Evolutionary conservation across 1,284 basidiomycete genomes (phyloP), one percentile per base, ranked within the genome.

Genomic region (Afroboletus lepidellus): DNA sequence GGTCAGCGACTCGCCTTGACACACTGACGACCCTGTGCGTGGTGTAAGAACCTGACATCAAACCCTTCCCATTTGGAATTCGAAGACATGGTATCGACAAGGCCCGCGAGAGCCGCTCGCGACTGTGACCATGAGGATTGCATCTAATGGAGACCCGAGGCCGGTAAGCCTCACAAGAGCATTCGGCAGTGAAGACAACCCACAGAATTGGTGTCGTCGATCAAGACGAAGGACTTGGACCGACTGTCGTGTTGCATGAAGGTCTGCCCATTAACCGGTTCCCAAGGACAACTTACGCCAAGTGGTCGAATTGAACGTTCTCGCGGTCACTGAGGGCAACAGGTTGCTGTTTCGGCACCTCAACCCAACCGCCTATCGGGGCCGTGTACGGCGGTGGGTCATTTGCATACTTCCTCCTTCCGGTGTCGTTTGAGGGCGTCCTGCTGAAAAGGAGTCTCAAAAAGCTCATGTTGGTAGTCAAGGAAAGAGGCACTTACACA

Each of bases 141-240:
- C 62, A 67, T 64, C 62, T 64, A 43, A 18, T 25, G 5, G 13
- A n/a, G 24, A 33, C 13, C n/a, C 38, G 2, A n/a, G 13, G n/a
- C n/a, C 2, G 11, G 18, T 51, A 36, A 53, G 41, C 29, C 27
- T n/a, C 8, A 6, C 23, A 3, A 30, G 41, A 5, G 3, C 15
- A 29, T n/a, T 4, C 3, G 7, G 24, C 3, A 20, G 21, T 6
- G 11, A 32, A 30, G 2, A 12, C 18, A 8, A 48, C 63, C 50
- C 41, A 67, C 64, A 3, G 62, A 61, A 25, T 42, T 25, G 13
- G 55, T 58, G 39, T 64, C 65, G n/a, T 64, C 62, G 21, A 64
- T 52, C 53, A 64, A 48, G 29, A 53, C 36, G 18, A 66, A 66
- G 46, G 50, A 67, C 13, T 62, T 60, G 46, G 62, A 50, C 18